These are phyloP conservation scores for Stemphylium lycopersici DNA, from an alignment of 2,329 filamentous ascomycete species.

Conservation along the genomic window DNA sequence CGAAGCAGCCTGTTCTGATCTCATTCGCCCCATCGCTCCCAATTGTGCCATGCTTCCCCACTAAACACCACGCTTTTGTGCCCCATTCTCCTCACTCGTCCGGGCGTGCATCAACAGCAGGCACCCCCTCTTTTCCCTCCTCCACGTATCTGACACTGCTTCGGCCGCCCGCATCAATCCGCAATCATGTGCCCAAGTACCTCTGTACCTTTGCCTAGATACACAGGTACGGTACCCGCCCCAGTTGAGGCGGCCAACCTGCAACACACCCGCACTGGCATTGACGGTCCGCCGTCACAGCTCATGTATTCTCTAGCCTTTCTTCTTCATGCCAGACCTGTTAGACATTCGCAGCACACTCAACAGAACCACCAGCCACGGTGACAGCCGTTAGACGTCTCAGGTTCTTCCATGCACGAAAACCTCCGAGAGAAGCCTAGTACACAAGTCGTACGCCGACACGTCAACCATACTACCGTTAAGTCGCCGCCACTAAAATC, in stretches of 20 bases:
- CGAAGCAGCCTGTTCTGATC: background rate
- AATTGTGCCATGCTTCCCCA: conserved; percentile 1
- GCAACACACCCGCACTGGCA: no score
- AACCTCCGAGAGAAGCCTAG: background rate
- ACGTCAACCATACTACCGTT: background rate
- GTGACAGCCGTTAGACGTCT: background rate
- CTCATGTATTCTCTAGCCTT: no score
- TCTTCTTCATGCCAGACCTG: no score
- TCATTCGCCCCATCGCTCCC: conserved; percentile 12
- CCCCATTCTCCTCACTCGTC: conserved; percentile 6
- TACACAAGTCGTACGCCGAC: conserved; percentile 4
- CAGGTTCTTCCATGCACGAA: conserved; percentile 7
- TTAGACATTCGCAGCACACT: no score
- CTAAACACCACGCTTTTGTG: conserved; percentile 6
- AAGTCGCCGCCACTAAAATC: background rate
- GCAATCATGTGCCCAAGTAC: conserved; percentile 26
- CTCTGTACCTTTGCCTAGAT: conserved; percentile 1
- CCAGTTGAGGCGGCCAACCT: no score
- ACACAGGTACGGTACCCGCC: background rate
- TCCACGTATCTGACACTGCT: conserved; percentile 14
- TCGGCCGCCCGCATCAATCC: conserved; percentile 18
- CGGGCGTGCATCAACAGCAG: conserved; percentile 11
- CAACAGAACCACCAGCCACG: background rate
- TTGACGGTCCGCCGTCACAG: no score
- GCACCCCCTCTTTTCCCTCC: conserved; percentile 17